Percentiles rank a stretch among this genome's conserved stretches.
phyloP scores from a whole-genome alignment of 306 rosid species.

The Citrullus amarus region DNA sequence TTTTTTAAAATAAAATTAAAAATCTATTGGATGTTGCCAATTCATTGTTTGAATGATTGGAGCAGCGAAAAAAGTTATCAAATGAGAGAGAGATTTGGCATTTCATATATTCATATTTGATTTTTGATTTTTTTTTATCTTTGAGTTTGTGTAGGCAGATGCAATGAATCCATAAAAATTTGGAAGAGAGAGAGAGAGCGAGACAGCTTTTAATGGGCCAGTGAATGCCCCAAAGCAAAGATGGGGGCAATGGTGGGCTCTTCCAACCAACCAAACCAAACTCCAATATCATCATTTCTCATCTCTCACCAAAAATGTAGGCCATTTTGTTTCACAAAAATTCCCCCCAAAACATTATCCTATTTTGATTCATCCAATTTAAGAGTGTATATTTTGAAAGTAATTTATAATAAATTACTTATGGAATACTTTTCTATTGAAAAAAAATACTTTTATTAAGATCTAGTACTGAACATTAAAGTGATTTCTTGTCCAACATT shows the following conservation, averaged over 20 bases:
- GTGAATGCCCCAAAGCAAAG: not conserved
- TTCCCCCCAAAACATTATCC: no score
- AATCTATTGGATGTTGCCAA: constrained; percentile 80
- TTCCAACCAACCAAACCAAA: constrained; percentile 24
- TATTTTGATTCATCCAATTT: no score
- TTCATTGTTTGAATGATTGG: constrained; percentile 72
- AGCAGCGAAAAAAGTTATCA: not conserved
- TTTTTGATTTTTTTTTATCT: no score
- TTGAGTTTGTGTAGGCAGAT: constrained; percentile 19
- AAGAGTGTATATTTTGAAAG: no score
- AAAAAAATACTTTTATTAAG: no score
- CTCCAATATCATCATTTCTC: constrained; percentile 31
- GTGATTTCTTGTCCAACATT: no score
- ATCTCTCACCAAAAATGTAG: not conserved
- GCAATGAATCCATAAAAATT: constrained; percentile 57
- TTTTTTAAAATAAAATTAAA: not conserved
- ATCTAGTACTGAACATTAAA: no score
- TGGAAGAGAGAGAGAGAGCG: constrained; percentile 22
- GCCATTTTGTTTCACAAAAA: no score
- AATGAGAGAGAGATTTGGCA: not conserved
- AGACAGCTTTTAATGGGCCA: constrained; percentile 63
- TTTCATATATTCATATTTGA: no score
- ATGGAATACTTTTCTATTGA: no score
- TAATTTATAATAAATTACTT: no score
- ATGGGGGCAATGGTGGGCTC: constrained; percentile 43